phyloP scores from a whole-genome alignment of 306 rosid genomes.

The Albizia julibrissin region DNA sequence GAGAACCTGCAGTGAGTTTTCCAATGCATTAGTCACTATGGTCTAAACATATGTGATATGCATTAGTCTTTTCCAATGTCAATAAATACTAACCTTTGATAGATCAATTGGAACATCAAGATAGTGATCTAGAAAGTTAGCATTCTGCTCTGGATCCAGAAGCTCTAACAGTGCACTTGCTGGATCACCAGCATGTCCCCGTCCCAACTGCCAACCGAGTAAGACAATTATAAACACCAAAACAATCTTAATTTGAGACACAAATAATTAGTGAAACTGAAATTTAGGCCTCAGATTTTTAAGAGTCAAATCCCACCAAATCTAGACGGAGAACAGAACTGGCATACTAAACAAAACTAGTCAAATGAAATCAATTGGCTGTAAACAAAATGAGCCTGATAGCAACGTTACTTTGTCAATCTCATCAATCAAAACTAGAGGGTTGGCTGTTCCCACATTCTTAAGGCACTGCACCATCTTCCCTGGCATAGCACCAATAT shows the following conservation, averaged over 20 bases:
- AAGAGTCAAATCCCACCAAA: not conserved
- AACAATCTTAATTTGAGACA: not conserved
- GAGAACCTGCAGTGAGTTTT: constrained; percentile 75
- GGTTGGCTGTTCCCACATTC: constrained; percentile 94
- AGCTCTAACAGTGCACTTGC: constrained; percentile 99
- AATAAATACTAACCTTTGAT: constrained; percentile 71
- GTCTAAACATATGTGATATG: constrained; percentile 27
- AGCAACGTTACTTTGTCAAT: constrained; percentile 80
- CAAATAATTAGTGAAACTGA: constrained; percentile 1
- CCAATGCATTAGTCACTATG: constrained; percentile 16
- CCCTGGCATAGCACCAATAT: constrained; percentile 99
- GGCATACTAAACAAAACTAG: not conserved
- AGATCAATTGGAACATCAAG: constrained; percentile 98
- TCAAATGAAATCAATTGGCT: constrained; percentile 20
- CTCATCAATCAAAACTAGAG: constrained; percentile 97
- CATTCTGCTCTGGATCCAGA: constrained; percentile 99
- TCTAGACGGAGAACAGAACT: constrained; percentile 18
- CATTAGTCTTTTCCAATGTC: constrained; percentile 9
- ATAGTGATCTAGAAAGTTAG: constrained; percentile 96
- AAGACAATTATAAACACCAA: constrained; percentile 31
- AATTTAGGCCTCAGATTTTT: constrained; percentile 15
- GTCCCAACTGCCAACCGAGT: constrained; percentile 81
- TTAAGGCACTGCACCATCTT: constrained; percentile 99
- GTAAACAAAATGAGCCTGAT: constrained; percentile 33
- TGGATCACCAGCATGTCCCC: constrained; percentile 99